Evolutionary conservation across 108 stramenopile genomes (phyloP), one percentile per base, ranked within the genome.

Genomic region (Pseudonitzschia delicatissima): DNA sequence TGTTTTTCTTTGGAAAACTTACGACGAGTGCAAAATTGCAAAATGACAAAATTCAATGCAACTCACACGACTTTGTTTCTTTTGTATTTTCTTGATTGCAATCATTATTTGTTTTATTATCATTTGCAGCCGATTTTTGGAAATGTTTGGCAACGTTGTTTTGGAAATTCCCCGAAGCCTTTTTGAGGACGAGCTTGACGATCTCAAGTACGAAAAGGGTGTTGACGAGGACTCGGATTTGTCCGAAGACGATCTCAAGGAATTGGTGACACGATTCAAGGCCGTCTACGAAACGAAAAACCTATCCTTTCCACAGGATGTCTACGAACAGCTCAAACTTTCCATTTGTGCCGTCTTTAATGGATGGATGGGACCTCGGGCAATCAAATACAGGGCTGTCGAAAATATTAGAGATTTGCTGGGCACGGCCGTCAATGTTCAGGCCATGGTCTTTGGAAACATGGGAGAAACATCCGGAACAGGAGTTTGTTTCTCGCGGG

Each of bases 401-500:
- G 82, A 95, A 59, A 72, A 79, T 68, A 91, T 95, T 69, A 72
- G 77, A 25, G 80, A 76, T 57, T 75, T 90, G 23, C 77, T 93
- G 42, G 87, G 87, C 31, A 88, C 84, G 29, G 87, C 87, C 9
- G 79, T 77, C 23, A 88, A 87, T 57, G 73, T 84, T 36, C 82
- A 83, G 49, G 77, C 88, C 2, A 92, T 93, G 91, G 91, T 89
- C 18, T 95, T 91, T 78, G 94, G 94, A 35, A 93, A 96, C 64
- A 85, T 85, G 77, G 90, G 87, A 48, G 68, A 76, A 42, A 81
- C 74, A 45, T 87, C 81, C n/a, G 92, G 94, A 0, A 96, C 92
- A 18, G 94, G 94, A 13, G 92, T 93, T 21, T 84, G 79, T 8
- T 96, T 96, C 65, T 76, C 85, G 29, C 85, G 94, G 29, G 89